Percentiles rank a stretch among this genome's conserved stretches.
These are phyloP conservation scores for Scopulariopsis brevicaulis DNA, from an alignment of 2,329 filamentous ascomycete genomes.

Conservation along the genomic window DNA sequence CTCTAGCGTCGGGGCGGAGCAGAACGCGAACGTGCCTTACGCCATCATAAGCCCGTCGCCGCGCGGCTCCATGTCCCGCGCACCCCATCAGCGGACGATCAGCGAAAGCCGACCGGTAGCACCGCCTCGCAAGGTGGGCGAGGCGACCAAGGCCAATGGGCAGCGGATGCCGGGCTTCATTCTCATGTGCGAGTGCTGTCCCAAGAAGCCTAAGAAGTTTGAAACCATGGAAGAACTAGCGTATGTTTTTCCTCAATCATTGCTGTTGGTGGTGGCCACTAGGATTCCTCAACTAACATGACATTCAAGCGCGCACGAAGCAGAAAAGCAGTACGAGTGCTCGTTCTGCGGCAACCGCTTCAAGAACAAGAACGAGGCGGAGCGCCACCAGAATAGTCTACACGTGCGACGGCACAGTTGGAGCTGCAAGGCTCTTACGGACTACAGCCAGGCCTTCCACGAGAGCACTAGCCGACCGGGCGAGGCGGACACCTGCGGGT, in stretches of 20 bases:
- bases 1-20: conserved; percentile 15
- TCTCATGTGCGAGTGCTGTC: conserved; percentile 82
- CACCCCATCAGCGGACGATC: conserved; percentile 31
- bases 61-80: conserved; percentile 30
- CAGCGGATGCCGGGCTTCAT: conserved; percentile 38
- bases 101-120: conserved; percentile 28
- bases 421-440: conserved; percentile 82
- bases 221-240: conserved; percentile 72
- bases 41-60: conserved; percentile 36
- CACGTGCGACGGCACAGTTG: conserved; percentile 89
- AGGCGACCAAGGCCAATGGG: conserved; percentile 32
- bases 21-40: not conserved
- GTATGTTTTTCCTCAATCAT: conserved; percentile 43
- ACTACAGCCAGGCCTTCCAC: conserved; percentile 77
- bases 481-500: conserved; percentile 75
- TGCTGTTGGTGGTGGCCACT: not conserved
- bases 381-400: conserved; percentile 90
- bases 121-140: conserved; percentile 39
- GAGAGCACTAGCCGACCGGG: conserved; percentile 57
- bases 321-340: conserved; percentile 95
- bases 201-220: conserved; percentile 95
- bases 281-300: not conserved
- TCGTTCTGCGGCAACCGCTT: conserved; percentile 88
- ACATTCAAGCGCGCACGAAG: conserved; percentile 63
- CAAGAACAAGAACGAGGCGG: conserved; percentile 98